A percentile compares a stretch with the other conserved stretches of the same genome.
Evolutionary conservation across 441 rosid species (phyloP).

Genomic region (Erodium moschatum): DNA sequence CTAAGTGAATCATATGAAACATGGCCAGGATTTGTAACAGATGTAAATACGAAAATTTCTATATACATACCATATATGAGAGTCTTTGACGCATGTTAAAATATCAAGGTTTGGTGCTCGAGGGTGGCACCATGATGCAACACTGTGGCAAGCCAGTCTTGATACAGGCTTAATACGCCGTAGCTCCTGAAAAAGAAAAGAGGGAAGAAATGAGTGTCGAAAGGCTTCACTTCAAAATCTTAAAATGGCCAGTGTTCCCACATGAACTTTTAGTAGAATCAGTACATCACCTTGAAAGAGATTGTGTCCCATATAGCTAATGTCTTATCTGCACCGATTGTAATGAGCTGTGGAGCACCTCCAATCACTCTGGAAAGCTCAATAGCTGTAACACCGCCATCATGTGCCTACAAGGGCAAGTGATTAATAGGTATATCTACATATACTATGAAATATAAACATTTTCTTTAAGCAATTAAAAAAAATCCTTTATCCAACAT

Average conservation of each 20-base stretch:
- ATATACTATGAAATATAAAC: constrained; percentile 7
- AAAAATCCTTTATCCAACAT: neutral
- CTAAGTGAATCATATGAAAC: too few species aligned
- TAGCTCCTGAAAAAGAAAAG: constrained; percentile 54
- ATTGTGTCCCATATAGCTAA: constrained; percentile 98
- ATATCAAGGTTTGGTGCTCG: constrained; percentile 98
- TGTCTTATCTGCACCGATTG: constrained; percentile 95
- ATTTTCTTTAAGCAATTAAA: constrained; percentile 1
- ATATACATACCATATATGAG: constrained; percentile 57
- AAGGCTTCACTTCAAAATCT: constrained; percentile 7
- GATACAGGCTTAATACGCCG: constrained; percentile 95
- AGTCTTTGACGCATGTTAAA: constrained; percentile 91
- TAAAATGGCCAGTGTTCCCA: constrained; percentile 15
- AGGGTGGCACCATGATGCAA: constrained; percentile 99
- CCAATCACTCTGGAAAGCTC: constrained; percentile 96
- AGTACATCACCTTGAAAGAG: constrained; percentile 70
- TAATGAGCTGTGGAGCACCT: constrained; percentile 85
- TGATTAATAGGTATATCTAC: constrained; percentile 1
- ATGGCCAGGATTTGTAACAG: too few species aligned
- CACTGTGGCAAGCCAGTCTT: constrained; percentile 87
- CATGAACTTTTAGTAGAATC: constrained; percentile 10
- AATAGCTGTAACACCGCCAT: constrained; percentile 90
- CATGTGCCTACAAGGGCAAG: constrained; percentile 61
- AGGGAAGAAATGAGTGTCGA: neutral
- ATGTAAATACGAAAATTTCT: neutral